Conservation (phyloP, 2,329 filamentous ascomycete species). For the Beauveria scarabaeidicola region DNA sequence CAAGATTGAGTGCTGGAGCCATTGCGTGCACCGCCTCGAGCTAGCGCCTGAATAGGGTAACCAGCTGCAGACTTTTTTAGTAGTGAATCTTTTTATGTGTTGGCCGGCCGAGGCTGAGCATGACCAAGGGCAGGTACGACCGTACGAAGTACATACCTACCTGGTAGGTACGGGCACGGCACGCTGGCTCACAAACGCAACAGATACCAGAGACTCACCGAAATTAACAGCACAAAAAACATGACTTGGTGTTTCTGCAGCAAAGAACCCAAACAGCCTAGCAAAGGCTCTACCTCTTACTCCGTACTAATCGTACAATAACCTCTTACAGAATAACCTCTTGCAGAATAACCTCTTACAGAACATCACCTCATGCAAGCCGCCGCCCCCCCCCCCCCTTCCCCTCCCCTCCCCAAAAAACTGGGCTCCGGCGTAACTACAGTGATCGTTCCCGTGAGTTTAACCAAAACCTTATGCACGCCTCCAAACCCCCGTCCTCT, state of each 20-base stretch:
- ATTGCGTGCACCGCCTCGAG: not conserved
- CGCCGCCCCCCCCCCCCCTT: not conserved
- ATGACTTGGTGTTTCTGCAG: too few species aligned
- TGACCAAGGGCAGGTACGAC: too few species aligned
- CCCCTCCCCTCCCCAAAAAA: not conserved
- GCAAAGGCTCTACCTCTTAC: not conserved
- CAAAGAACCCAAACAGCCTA: not conserved
- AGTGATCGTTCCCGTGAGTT: constrained; percentile 8
- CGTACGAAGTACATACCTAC: too few species aligned
- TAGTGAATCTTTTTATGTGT: too few species aligned
- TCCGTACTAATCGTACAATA: too few species aligned
- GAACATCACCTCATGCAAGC: not conserved
- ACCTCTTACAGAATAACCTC: not conserved
- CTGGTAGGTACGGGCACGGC: too few species aligned
- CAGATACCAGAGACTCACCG: not conserved
- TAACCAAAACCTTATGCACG: constrained; percentile 10
- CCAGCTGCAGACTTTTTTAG: not conserved
- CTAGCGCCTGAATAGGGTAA: not conserved
- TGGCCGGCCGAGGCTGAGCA: not conserved
- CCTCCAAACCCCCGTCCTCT: not conserved
- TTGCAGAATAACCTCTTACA: not conserved
- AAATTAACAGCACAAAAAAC: not conserved
- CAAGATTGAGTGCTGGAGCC: not conserved
- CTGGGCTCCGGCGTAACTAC: not conserved
- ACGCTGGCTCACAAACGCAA: too few species aligned